phyloP scores from a whole-genome alignment of 768 basidiomycete species.

The Termitomyces sp. region DNA sequence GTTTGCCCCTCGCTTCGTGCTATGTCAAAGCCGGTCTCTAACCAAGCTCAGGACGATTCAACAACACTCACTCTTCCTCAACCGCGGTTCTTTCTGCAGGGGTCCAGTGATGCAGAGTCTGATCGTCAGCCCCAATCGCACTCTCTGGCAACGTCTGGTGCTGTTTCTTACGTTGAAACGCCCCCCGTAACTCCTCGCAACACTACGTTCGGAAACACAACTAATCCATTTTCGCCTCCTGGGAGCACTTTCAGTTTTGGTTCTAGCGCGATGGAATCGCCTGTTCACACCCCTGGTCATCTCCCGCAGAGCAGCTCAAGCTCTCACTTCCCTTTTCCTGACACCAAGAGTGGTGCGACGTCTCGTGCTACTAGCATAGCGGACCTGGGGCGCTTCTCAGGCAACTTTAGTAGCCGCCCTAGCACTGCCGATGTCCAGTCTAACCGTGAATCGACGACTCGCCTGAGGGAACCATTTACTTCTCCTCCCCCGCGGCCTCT shows the following conservation, averaged over 20 bases:
- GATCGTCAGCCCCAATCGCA: slow-evolving; percentile 24
- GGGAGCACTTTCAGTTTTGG: slow-evolving; percentile 44
- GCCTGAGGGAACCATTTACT: slow-evolving; percentile 53
- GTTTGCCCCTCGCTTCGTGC: neutral
- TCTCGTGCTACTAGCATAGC: slow-evolving; percentile 38
- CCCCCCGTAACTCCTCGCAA: slow-evolving; percentile 41
- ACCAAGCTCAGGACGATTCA: slow-evolving; percentile 20
- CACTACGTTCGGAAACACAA: slow-evolving; percentile 26
- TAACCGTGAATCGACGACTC: slow-evolving; percentile 32
- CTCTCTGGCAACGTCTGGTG: slow-evolving; percentile 31
- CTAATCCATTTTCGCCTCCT: slow-evolving; percentile 53
- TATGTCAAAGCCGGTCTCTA: slow-evolving; percentile 18
- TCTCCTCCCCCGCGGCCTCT: slow-evolving; percentile 56
- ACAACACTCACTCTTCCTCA: slow-evolving; percentile 29
- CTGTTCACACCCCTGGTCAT: slow-evolving; percentile 21
- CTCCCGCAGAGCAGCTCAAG: slow-evolving; percentile 14
- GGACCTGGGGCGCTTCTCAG: slow-evolving; percentile 38
- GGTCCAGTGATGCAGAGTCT: slow-evolving; percentile 26
- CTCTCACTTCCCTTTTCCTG: slow-evolving; percentile 31
- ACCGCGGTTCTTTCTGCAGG: slow-evolving; percentile 26
- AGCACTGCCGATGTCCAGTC: slow-evolving; percentile 27
- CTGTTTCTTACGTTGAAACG: slow-evolving; percentile 29
- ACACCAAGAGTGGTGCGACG: slow-evolving; percentile 32
- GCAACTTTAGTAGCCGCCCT: slow-evolving; percentile 34
- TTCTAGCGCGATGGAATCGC: slow-evolving; percentile 26